Conservation (phyloP, 1,139 yeast species). For the Hyphopichia buzzinii region DNA sequence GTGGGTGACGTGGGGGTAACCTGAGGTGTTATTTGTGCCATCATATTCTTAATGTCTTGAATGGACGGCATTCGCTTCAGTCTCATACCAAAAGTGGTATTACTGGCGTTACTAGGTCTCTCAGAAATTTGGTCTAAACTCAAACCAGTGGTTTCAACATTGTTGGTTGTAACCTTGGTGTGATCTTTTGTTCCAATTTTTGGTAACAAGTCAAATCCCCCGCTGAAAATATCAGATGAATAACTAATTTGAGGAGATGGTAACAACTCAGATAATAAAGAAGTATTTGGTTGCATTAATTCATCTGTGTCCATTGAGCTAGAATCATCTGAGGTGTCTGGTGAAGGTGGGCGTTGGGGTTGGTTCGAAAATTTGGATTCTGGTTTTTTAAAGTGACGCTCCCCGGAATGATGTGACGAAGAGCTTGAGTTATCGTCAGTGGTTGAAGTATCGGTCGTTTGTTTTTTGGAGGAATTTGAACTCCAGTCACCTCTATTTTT, state of each 20-base stretch:
- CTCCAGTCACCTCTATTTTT: constrained; percentile 16
- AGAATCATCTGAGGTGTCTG: background rate
- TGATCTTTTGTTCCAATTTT: background rate
- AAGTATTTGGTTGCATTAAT: constrained; percentile 31
- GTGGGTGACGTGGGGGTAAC: no score
- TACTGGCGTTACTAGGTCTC: background rate
- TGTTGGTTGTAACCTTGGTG: no score
- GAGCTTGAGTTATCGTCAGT: background rate
- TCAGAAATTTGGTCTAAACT: background rate
- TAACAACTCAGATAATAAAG: constrained; percentile 30
- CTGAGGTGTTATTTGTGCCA: background rate
- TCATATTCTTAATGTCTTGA: background rate
- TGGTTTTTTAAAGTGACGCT: background rate
- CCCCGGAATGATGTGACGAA: background rate
- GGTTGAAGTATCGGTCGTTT: background rate
- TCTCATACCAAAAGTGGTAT: background rate
- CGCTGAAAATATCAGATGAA: constrained; percentile 30
- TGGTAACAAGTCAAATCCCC: constrained; percentile 1
- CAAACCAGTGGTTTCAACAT: no score
- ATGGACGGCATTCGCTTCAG: background rate
- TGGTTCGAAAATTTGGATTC: no score
- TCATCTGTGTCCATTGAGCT: constrained; percentile 26
- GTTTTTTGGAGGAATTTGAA: background rate
- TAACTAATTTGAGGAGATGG: constrained; percentile 44
- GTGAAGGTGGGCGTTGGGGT: background rate